Conservation (phyloP, 169 alveolate genomes). For the Neospora caninum region DNA sequence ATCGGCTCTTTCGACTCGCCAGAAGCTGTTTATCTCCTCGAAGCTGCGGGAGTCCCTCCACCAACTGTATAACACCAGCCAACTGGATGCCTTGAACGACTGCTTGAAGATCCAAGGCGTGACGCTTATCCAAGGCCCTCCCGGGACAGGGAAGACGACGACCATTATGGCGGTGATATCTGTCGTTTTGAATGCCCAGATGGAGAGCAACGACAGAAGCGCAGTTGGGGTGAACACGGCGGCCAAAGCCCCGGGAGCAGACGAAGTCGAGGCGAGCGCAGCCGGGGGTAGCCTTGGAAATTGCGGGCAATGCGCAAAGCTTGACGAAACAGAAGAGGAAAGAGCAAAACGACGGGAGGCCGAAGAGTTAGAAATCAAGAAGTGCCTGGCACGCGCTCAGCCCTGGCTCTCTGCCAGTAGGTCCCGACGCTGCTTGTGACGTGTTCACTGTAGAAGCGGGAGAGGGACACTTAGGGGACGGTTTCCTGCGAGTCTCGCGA, state of each 20-base stretch:
- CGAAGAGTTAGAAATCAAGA: not conserved
- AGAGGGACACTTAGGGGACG: too few relatives aligned
- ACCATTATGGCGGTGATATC: slow-evolving; percentile 74
- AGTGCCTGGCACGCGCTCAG: not conserved
- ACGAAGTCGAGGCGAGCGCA: not conserved
- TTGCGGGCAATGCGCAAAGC: not conserved
- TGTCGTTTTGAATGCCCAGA: slow-evolving; percentile 70
- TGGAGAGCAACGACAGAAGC: slow-evolving; percentile 16
- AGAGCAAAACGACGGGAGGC: not conserved
- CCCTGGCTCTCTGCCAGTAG: not conserved
- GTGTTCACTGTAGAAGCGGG: too few relatives aligned
- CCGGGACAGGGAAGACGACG: slow-evolving; percentile 79
- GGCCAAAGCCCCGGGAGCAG: not conserved
- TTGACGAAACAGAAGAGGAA: not conserved
- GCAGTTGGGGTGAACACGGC: not conserved
- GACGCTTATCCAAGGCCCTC: slow-evolving; percentile 78
- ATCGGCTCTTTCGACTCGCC: not conserved
- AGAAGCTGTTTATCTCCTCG: slow-evolving; percentile 48
- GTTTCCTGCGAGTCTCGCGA: too few relatives aligned
- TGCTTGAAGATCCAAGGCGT: slow-evolving; percentile 73
- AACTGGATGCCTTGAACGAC: slow-evolving; percentile 71
- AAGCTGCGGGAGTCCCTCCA: slow-evolving; percentile 49
- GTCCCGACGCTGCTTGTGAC: not conserved
- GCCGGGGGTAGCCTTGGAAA: not conserved
- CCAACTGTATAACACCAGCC: slow-evolving; percentile 67